phyloP scores from a whole-genome alignment of 1,284 basidiomycete species.

The Filobasidium uniguttulatum region DNA sequence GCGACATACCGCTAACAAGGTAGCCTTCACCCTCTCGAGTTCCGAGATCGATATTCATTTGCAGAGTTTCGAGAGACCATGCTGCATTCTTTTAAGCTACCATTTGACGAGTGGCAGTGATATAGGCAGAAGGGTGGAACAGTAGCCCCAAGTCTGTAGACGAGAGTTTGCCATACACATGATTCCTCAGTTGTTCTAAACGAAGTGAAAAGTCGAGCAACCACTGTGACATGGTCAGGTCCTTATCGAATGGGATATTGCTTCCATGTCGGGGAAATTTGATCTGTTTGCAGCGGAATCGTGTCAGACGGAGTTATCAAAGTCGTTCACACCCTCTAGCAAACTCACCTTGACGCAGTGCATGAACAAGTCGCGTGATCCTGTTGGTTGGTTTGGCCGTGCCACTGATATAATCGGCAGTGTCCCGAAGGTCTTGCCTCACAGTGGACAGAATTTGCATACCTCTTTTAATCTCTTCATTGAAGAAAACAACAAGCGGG shows the following conservation, averaged over 20 bases:
- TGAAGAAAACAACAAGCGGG: constrained; percentile 74
- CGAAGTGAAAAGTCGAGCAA: constrained; percentile 67
- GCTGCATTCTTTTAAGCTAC: constrained; percentile 79
- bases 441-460: constrained; percentile 61
- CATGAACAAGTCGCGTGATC: constrained; percentile 71
- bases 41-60: constrained; percentile 64
- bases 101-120: constrained; percentile 83
- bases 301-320: too few relatives aligned
- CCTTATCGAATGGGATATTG: constrained; percentile 72
- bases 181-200: constrained; percentile 62
- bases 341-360: constrained; percentile 69
- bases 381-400: constrained; percentile 83
- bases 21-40: constrained; percentile 61
- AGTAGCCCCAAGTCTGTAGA: constrained; percentile 53
- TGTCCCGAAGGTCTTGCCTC: constrained; percentile 52
- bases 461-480: constrained; percentile 72
- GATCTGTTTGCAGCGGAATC: too few relatives aligned
- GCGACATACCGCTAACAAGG: constrained; percentile 63
- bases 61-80: constrained; percentile 81
- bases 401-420: not conserved
- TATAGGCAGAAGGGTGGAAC: constrained; percentile 89
- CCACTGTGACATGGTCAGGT: constrained; percentile 69
- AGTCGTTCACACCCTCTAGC: too few relatives aligned
- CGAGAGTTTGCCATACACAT: constrained; percentile 44
- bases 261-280: constrained; percentile 74